Base-by-base conservation (phyloP, 2,329 filamentous ascomycete genomes). In the Scedosporium minutisporum region DNA sequence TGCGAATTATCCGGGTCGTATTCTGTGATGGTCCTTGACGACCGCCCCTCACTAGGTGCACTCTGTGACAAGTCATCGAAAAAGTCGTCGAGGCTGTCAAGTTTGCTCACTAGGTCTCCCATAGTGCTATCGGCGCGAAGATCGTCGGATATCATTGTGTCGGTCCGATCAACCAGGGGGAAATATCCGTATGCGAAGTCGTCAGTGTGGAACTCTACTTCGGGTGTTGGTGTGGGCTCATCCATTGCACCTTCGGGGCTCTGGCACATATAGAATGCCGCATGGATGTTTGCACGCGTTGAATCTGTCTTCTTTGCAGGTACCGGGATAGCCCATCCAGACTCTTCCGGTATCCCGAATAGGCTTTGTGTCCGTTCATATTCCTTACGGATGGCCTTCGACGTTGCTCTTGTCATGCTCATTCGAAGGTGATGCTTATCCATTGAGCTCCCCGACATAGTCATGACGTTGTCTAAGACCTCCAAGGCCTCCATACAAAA, bases 301-400 rank as follows among this genome's bases (percentile, higher is more conserved):
- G 87, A 85, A 62, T 89, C 87, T 0, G 93, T 95, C 76, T 96
- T 93, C 63, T 90, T 88, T 0, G 93, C 93, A 16, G 95, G 95
- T 72, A 96, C 86, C 0, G 95, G 93, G 55, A 99, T 91, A 0
- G 95, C 95, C 95, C 95, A 99, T 1, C 95, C 95, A 16, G 91
- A 95, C 23, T 92, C 88, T 71, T 97, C 93, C 0, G 95, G 95
- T 64, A 99, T 97, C 29, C 96, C 96, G 72, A 97, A 99, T 41
- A 99, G 77, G 70, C 92, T 97, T 72, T 96, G 90, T 0, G 91
- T 96, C 23, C 90, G 87, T 71, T 96, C 93, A 68, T 96, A 97
- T 74, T 97, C 93, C 72, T 97, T 97, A 58, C 91, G 87, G 59
- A 95, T 89, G 0, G 89, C 86, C 68, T 90, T 89, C 0, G 92